Conservation (phyloP, 805 yeast species). For the Candida gorgasii region DNA sequence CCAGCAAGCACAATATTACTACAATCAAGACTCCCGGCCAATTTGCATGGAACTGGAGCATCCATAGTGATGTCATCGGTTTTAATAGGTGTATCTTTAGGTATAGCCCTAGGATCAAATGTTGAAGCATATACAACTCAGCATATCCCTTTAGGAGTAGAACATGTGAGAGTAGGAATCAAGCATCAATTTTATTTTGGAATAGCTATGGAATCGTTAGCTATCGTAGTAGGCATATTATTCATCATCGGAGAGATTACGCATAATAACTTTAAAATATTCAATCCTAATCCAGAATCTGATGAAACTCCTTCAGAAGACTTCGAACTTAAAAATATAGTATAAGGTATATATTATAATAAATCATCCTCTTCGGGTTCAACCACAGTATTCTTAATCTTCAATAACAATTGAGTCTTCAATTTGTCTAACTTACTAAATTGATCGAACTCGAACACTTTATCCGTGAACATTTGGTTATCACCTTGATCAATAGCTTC, state of each 20-base stretch:
- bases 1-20: neutral
- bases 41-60: constrained; percentile 1
- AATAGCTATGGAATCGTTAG: neutral
- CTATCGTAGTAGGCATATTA: constrained; percentile 25
- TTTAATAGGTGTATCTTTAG: neutral
- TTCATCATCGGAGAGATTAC: neutral
- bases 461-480: constrained; percentile 68
- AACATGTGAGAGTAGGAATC: neutral
- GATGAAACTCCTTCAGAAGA: too few relatives aligned
- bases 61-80: neutral
- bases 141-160: neutral
- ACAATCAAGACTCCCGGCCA: neutral
- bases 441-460: constrained; percentile 82
- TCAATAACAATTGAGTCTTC: constrained; percentile 80
- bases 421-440: constrained; percentile 86
- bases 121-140: neutral
- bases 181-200: constrained; percentile 1
- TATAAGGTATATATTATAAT: neutral
- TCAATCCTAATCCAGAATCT: neutral
- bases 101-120: neutral
- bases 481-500: constrained; percentile 82
- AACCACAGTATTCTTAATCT: constrained; percentile 72
- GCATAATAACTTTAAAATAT: neutral
- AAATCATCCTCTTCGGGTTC: constrained; percentile 58
- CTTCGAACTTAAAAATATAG: too few relatives aligned